Conservation (phyloP, 2,329 filamentous ascomycete species). For the Akanthomyces dipterigenus region DNA sequence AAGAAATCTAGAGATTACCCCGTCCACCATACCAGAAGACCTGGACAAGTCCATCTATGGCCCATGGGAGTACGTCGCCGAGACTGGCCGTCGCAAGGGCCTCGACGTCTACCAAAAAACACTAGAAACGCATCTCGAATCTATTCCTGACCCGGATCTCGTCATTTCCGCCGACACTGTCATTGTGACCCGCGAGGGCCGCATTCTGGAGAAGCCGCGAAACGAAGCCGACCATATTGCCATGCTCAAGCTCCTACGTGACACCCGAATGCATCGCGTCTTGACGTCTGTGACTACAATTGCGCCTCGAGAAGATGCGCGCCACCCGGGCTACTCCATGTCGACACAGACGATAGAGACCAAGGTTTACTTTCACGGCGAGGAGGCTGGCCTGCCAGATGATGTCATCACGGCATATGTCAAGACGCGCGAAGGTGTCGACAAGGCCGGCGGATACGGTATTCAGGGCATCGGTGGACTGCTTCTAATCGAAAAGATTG, state of each 20-base stretch:
- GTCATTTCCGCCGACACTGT: slow-evolving; percentile 90
- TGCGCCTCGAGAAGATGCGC: slow-evolving; percentile 71
- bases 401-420: slow-evolving; percentile 77
- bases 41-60: slow-evolving; percentile 67
- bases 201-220: slow-evolving; percentile 85
- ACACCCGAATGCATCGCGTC: slow-evolving; percentile 71
- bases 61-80: slow-evolving; percentile 85
- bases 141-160: slow-evolving; percentile 64
- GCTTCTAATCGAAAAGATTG: slow-evolving; percentile 79
- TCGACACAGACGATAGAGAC: slow-evolving; percentile 85
- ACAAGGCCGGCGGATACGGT: slow-evolving; percentile 95
- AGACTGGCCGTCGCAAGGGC: slow-evolving; percentile 79
- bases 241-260: slow-evolving; percentile 77
- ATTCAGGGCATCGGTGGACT: slow-evolving; percentile 84
- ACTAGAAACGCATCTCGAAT: slow-evolving; percentile 35
- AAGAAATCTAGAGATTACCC: slow-evolving; percentile 72
- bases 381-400: slow-evolving; percentile 55
- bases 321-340: slow-evolving; percentile 78
- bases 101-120: slow-evolving; percentile 58
- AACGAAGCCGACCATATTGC: slow-evolving; percentile 72
- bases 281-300: slow-evolving; percentile 82
- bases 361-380: slow-evolving; percentile 73
- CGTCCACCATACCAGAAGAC: slow-evolving; percentile 79
- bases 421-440: slow-evolving; percentile 80
- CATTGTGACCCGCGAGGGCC: slow-evolving; percentile 67